phyloP scores from a whole-genome alignment of 805 yeast species.

The Saturnispora quitensis region DNA sequence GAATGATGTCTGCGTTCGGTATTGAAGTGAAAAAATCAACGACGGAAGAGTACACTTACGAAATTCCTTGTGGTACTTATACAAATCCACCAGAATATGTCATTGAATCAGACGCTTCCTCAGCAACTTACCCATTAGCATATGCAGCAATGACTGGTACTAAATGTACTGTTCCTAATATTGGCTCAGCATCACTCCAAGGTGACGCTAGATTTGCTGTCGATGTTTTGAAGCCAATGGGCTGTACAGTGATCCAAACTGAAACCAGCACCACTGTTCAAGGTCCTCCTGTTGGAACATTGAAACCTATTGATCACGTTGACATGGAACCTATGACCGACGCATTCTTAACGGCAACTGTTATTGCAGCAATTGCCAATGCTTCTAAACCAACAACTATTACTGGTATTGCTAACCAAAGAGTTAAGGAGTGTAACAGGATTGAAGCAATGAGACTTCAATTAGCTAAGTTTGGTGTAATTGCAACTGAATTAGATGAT shows the following conservation, averaged over 20 bases:
- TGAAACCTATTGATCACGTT: conserved; percentile 62
- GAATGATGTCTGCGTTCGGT: conserved; percentile 91
- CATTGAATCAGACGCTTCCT: conserved; percentile 93
- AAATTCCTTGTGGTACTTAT: conserved; percentile 79
- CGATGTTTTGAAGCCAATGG: conserved; percentile 92
- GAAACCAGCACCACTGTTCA: conserved; percentile 82
- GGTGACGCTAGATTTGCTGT: conserved; percentile 97
- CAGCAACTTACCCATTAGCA: conserved; percentile 96
- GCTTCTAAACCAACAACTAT: conserved; percentile 59
- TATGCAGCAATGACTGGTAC: conserved; percentile 96
- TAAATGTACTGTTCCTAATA: conserved; percentile 86
- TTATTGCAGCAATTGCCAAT: conserved; percentile 84
- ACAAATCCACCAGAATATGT: conserved; percentile 76
- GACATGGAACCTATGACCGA: conserved; percentile 99
- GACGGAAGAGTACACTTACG: conserved; percentile 75
- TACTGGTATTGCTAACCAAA: conserved; percentile 94
- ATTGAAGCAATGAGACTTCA: conserved; percentile 90
- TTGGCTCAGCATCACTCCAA: conserved; percentile 84
- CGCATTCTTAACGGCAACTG: conserved; percentile 94
- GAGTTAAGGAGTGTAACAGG: conserved; percentile 95
- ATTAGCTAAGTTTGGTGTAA: conserved; percentile 84
- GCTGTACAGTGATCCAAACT: conserved; percentile 79
- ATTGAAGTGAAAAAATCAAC: conserved; percentile 59
- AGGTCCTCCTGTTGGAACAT: conserved; percentile 67
- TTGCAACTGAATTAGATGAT: conserved; percentile 77